Base-by-base conservation (phyloP, 2,329 filamentous ascomycete genomes). In the Endocalyx cinctus region DNA sequence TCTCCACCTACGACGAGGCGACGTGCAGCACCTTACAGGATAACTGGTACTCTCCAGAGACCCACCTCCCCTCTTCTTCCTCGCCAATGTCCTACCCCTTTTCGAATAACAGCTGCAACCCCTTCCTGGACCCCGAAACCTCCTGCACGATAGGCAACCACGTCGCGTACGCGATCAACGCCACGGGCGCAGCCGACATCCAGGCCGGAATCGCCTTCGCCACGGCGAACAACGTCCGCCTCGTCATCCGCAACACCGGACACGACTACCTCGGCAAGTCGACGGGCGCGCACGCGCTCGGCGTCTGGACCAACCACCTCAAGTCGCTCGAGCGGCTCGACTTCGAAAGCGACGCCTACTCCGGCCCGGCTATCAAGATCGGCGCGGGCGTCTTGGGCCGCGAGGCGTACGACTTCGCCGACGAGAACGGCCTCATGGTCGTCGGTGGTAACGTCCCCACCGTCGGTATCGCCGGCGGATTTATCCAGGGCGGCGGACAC, bases 351-450 rank as follows among this genome's bases (percentile, higher is more conserved):
- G 8, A 8, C 8, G 8, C 20, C 10, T 67, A 64, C 35, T 51
- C 50, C 1, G 72, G 72, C 1, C 56, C 64, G 2, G 74, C 72
- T 1, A 63, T 78, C 43, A 77, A 72, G 49, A 57, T 75, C 13
- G 74, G 71, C 3, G 63, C 72, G 8, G 75, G 74, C 33, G 66
- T 78, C 6, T 60, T 71, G 37, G 69, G 65, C 2, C 58, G 57
- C 22, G 72, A 79, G 39, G 52, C 74, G 2, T 77, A 77, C 45
- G 63, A 63, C 18, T 64, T 63, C 25, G 72, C 70, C 2, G 48
- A 68, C n/a, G 54, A 60, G 17, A 51, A 63, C 17, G 67, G 66
- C 2, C 58, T 69, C 32, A 62, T 58, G 0, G 62, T 77, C 2
- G 66, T 78, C 3, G 70, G 67, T 15, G 75, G 74, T 5, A 69